Base-by-base conservation (phyloP, 352 stramenopile genomes). In the Halophytophthora polymorphica region DNA sequence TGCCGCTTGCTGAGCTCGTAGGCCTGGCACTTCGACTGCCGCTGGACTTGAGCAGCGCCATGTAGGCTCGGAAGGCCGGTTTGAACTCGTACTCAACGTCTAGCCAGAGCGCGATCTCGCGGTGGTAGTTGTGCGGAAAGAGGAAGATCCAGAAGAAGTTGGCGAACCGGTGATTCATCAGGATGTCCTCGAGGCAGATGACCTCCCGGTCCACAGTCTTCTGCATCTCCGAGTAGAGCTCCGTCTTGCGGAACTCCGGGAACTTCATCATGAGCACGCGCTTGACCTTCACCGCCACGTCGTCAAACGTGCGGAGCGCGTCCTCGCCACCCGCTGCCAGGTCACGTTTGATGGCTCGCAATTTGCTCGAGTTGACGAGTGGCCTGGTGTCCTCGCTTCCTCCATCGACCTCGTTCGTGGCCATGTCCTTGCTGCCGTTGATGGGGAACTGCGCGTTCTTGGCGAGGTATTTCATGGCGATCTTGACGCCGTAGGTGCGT, bases 61-160 rank as follows among this genome's bases (percentile, higher is more conserved):
- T 71, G 56, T 93, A 93, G 37, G 64, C 67, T 10, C 84, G 74
- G 51, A 90, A 91, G 1, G 81, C 73, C 22, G 81, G 83, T 50
- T 94, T 94, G 50, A 94, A 94, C 48, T 91, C 82, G 53, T 94
- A 94, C 48, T 94, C 82, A 18, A 94, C 77, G 44, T 94, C 84
- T 21, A 94, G 56, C 82, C 81, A 94, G 15, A 94, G 57, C 33
- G 77, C 82, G 35, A 94, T 87, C 58, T 94, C 84, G 14, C 81
- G 79, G 50, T 94, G 84, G 40, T 94, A 94, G 23, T 94, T 88
- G 66, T 94, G 84, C 4, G 81, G 84, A 47, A 94, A 94, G 15
- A 90, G 55, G 53, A 94, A 94, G n/a, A 91, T 81, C 82, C 79
- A 91, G 40, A 94, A 94, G 56, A 91, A 94, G 45, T 92, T 90